Conservation (phyloP, 192 early-diverging fungal species). For the Coemansia sp. region DNA sequence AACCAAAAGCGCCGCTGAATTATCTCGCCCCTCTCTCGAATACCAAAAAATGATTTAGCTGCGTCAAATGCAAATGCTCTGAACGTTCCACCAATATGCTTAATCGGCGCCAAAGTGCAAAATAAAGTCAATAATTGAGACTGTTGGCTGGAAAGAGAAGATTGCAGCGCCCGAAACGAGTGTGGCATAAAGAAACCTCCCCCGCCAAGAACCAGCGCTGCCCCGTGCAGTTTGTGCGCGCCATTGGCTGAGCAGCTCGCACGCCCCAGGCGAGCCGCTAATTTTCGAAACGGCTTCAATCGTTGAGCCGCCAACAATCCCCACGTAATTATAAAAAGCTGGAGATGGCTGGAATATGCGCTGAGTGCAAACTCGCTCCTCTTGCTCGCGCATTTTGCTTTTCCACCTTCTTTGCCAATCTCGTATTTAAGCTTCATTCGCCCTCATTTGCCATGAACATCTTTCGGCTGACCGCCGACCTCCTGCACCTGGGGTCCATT, state of each 20-base stretch:
- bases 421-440: neutral
- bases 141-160: neutral
- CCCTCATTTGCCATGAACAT: conserved; percentile 69
- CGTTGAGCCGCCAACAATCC: too few species aligned
- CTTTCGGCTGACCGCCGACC: conserved; percentile 84
- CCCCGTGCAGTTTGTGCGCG: neutral
- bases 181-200: neutral
- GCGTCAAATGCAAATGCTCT: too few species aligned
- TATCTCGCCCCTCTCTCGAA: neutral
- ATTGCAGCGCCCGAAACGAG: neutral
- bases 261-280: neutral
- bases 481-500: conserved; percentile 93
- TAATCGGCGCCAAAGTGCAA: neutral
- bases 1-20: neutral
- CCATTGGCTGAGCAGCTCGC: neutral
- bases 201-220: too few species aligned
- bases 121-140: neutral
- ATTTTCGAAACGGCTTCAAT: too few species aligned
- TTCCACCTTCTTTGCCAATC: neutral
- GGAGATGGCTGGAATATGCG: too few species aligned
- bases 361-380: neutral
- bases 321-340: neutral
- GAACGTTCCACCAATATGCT: too few species aligned
- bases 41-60: neutral
- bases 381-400: neutral